phyloP scores from a whole-genome alignment of 1,284 basidiomycete genomes.

The Takashimella tepidaria region DNA sequence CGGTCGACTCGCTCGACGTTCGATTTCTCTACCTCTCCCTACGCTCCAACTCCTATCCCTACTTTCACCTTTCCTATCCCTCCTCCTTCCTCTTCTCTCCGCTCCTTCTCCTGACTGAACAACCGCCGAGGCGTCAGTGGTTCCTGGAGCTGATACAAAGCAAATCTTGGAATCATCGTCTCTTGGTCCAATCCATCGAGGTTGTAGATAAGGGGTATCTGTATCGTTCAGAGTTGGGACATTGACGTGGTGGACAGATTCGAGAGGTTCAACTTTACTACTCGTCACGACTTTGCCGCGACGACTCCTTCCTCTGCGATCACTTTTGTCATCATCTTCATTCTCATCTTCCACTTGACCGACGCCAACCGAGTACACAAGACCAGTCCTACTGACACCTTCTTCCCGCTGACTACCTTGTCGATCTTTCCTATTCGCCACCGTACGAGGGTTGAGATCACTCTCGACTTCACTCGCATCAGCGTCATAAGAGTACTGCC shows the following conservation, averaged over 20 bases:
- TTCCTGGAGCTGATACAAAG: not conserved
- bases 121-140: not conserved
- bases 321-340: not conserved
- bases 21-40: not conserved
- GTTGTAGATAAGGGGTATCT: too few relatives aligned
- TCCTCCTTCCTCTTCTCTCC: not conserved
- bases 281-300: not conserved
- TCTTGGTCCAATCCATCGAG: too few relatives aligned
- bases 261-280: not conserved
- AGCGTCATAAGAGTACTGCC: slow-evolving; percentile 19
- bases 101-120: not conserved
- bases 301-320: slow-evolving; percentile 7
- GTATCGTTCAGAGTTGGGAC: too few relatives aligned
- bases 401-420: not conserved
- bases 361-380: too few relatives aligned
- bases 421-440: too few relatives aligned
- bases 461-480: slow-evolving; percentile 18
- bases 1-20: not conserved
- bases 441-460: not conserved
- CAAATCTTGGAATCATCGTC: too few relatives aligned
- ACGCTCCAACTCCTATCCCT: not conserved
- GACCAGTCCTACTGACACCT: not conserved
- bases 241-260: not conserved
- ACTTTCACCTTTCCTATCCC: not conserved
- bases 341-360: not conserved